Conservation (phyloP, 192 early-diverging fungal species). For the Backusella tuberculispora region DNA sequence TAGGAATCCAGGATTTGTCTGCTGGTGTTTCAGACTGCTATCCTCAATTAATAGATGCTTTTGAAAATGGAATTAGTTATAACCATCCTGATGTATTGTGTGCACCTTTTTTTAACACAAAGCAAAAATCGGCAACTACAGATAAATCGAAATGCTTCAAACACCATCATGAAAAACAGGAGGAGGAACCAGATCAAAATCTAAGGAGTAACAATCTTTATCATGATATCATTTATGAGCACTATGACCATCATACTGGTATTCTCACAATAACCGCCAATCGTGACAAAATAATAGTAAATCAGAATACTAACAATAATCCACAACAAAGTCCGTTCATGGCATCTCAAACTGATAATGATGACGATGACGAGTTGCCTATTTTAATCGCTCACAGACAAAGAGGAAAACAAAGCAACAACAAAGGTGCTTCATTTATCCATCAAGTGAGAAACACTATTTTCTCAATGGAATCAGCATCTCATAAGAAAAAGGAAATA, state of each 20-base stretch:
- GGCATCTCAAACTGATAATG: not conserved
- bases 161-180: not conserved
- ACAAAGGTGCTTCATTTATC: not conserved
- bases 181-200: not conserved
- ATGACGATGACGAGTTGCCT: not conserved
- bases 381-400: not conserved
- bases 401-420: not conserved
- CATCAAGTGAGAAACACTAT: not conserved
- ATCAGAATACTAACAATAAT: not conserved
- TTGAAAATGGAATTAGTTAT: slow-evolving; percentile 40
- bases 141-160: not conserved
- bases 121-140: not conserved
- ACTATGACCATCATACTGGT: slow-evolving; percentile 11
- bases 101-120: slow-evolving; percentile 28
- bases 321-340: not conserved
- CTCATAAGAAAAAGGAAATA: not conserved
- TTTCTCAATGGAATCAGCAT: not conserved
- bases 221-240: not conserved
- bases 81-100: slow-evolving; percentile 19
- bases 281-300: not conserved
- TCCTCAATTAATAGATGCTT: slow-evolving; percentile 46
- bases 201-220: not conserved
- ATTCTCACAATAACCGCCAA: slow-evolving; percentile 16
- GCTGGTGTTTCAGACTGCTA: slow-evolving; percentile 62
- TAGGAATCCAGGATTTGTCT: slow-evolving; percentile 65